Percentiles rank a stretch among this genome's conserved stretches.
Evolutionary conservation across 106 monocot species (phyloP).

Genomic region (Dactylorhiza incarnata): DNA sequence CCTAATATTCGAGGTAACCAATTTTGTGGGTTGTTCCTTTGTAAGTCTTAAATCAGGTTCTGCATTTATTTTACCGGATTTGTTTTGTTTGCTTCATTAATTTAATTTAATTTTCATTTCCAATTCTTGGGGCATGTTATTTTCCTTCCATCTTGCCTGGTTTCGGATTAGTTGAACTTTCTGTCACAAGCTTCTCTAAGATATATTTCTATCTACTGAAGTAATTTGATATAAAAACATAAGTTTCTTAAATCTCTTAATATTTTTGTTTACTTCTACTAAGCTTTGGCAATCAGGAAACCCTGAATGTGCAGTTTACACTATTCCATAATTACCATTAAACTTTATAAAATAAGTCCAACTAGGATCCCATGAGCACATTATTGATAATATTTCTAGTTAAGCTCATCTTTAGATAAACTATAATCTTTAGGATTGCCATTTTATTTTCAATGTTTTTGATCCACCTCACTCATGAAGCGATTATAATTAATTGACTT

Average conservation of each 20-base stretch:
- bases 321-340: not conserved
- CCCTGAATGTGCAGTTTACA: not conserved
- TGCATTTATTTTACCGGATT: not conserved
- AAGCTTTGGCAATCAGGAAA: not conserved
- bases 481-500: no score
- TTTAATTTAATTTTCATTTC: not conserved
- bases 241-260: not conserved
- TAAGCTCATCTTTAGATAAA: not conserved
- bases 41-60: not conserved
- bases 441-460: not conserved
- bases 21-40: slow-evolving; percentile 9
- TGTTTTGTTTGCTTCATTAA: not conserved
- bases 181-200: not conserved
- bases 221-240: not conserved
- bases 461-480: no score
- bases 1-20: slow-evolving; percentile 49
- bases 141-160: not conserved
- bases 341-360: not conserved
- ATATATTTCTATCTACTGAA: not conserved
- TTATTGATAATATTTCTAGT: not conserved
- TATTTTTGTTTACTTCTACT: not conserved
- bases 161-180: not conserved
- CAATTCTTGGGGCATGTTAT: not conserved
- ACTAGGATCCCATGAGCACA: not conserved
- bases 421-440: not conserved